Conservation (phyloP, 1,284 basidiomycete species). For the Bjerkandera adusta region DNA sequence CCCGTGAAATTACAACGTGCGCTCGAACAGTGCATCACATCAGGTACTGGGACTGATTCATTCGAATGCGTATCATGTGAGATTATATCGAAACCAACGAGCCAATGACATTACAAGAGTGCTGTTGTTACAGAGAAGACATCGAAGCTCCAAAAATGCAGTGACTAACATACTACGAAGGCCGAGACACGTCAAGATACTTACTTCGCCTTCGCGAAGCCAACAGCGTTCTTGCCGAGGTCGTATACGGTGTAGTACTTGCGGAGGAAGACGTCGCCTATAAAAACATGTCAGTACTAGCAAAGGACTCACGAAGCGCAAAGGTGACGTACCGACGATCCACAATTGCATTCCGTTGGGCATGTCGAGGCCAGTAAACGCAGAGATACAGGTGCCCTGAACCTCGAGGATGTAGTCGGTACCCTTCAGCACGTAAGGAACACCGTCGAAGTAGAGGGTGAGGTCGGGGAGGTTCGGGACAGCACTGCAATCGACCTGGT, state of each 20-base stretch:
- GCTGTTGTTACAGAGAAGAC: too few relatives aligned
- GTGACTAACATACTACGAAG: too few relatives aligned
- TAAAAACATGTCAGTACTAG: conserved; percentile 12
- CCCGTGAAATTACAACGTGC: too few relatives aligned
- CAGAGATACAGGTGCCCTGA: conserved; percentile 90
- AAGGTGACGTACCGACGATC: conserved; percentile 78
- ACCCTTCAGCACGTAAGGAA: conserved; percentile 78
- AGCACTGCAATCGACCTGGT: conserved; percentile 87
- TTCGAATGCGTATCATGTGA: too few relatives aligned
- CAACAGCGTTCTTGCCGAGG: conserved; percentile 80
- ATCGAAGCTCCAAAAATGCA: neutral
- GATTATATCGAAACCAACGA: too few relatives aligned
- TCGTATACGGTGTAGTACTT: conserved; percentile 96
- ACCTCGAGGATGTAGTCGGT: conserved; percentile 89
- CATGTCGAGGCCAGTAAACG: conserved; percentile 91
- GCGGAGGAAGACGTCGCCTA: conserved; percentile 84
- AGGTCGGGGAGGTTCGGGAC: conserved; percentile 86
- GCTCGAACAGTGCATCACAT: too few relatives aligned
- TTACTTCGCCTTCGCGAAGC: conserved; percentile 61
- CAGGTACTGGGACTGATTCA: too few relatives aligned
- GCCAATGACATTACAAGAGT: neutral
- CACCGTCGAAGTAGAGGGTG: conserved; percentile 81
- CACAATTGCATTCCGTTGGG: conserved; percentile 88
- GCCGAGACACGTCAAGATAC: too few relatives aligned
- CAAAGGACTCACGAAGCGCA: neutral